A percentile compares a stretch with the other conserved stretches of the same genome.
phyloP scores from a whole-genome alignment of 2,329 filamentous ascomycete genomes.

The Epichloe festucae region DNA sequence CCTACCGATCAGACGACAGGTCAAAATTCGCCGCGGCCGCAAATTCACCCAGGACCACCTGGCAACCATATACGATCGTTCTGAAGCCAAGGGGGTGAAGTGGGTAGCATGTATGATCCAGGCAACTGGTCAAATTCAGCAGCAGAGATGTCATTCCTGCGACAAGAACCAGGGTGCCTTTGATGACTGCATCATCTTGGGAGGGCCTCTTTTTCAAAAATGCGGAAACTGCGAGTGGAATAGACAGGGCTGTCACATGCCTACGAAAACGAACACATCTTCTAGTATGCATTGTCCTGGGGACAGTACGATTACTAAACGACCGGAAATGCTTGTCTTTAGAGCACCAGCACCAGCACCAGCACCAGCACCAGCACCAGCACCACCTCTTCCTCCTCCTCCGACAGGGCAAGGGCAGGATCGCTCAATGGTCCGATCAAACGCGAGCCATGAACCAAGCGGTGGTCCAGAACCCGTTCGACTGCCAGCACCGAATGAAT shows the following conservation, averaged over 20 bases:
- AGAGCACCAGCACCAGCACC: conserved; percentile 1
- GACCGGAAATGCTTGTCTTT: conserved; percentile 1
- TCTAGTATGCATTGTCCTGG: not conserved
- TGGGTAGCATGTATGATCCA: conserved; percentile 38
- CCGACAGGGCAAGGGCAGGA: not conserved
- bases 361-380: not conserved
- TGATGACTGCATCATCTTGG: conserved; percentile 30
- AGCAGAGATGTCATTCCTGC: conserved; percentile 27
- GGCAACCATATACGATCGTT: conserved; percentile 27
- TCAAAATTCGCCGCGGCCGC: conserved; percentile 28
- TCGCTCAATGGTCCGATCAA: not conserved
- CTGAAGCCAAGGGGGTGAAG: conserved; percentile 30
- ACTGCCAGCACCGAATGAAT: conserved; percentile 15
- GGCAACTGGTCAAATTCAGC: conserved; percentile 31
- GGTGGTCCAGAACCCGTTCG: conserved; percentile 13
- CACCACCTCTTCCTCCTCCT: too few species aligned
- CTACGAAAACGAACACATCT: not conserved
- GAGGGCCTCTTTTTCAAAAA: conserved; percentile 28
- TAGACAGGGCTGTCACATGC: conserved; percentile 22
- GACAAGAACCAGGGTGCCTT: conserved; percentile 30
- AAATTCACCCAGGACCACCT: conserved; percentile 28
- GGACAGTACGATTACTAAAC: not conserved
- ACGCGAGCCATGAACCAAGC: not conserved
- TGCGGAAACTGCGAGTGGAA: conserved; percentile 42
- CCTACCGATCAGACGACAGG: conserved; percentile 24